These are phyloP conservation scores for Backusella psychrophila DNA, from an alignment of 192 early-diverging fungal species.

Conservation along the genomic window DNA sequence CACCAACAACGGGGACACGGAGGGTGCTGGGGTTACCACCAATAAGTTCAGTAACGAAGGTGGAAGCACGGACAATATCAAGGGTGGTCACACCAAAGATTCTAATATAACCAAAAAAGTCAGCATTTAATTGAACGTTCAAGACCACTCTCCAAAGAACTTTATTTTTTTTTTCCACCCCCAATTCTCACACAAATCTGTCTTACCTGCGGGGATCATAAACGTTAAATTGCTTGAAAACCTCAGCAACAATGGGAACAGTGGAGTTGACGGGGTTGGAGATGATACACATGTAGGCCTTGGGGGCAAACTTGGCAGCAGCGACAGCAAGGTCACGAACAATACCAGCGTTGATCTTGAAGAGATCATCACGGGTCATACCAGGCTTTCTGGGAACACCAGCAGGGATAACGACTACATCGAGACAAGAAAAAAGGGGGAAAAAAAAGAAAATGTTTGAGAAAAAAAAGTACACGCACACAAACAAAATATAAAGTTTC, in stretches of 20 bases:
- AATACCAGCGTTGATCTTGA: slow-evolving; percentile 97
- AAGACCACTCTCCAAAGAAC: background rate
- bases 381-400: slow-evolving; percentile 99
- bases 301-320: slow-evolving; percentile 55
- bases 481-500: background rate
- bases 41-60: slow-evolving; percentile 87
- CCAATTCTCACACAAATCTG: slow-evolving; percentile 1
- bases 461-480: background rate
- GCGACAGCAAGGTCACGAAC: slow-evolving; percentile 79
- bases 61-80: slow-evolving; percentile 95
- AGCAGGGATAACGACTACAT: slow-evolving; percentile 89
- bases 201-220: slow-evolving; percentile 61
- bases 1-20: slow-evolving; percentile 88
- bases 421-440: background rate
- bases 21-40: slow-evolving; percentile 63
- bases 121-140: slow-evolving; percentile 1
- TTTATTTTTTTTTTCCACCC: background rate
- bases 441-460: background rate
- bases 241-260: slow-evolving; percentile 92
- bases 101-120: slow-evolving; percentile 35
- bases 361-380: slow-evolving; percentile 98
- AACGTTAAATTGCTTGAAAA: slow-evolving; percentile 79
- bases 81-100: slow-evolving; percentile 98
- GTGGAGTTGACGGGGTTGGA: slow-evolving; percentile 99
- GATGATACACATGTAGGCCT: slow-evolving; percentile 68